These are phyloP conservation scores for Mycena vulgaris DNA, from an alignment of 768 basidiomycete genomes.

Conservation along the genomic window DNA sequence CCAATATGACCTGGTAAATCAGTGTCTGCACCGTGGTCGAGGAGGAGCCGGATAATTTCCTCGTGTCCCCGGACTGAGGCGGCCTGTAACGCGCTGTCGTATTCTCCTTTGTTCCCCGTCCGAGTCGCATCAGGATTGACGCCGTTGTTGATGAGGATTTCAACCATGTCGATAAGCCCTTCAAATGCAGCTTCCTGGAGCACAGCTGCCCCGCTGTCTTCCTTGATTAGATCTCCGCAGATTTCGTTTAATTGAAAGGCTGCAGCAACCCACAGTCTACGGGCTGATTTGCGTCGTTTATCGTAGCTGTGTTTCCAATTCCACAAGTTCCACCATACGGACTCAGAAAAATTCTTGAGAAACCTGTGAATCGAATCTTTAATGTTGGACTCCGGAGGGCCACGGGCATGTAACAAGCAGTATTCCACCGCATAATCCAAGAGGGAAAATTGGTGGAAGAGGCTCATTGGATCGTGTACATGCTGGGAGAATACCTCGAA, in stretches of 20 bases:
- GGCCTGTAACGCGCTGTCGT: neutral
- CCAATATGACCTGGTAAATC: neutral
- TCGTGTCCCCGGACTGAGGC: neutral
- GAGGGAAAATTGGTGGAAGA: too few relatives aligned
- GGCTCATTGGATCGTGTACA: neutral
- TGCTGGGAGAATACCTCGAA: neutral
- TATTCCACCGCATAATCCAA: too few relatives aligned
- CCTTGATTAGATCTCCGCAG: neutral
- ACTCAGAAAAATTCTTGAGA: too few relatives aligned
- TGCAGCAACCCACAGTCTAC: neutral
- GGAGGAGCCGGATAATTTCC: neutral
- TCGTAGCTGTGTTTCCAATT: neutral
- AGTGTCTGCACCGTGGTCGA: neutral
- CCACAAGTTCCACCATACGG: neutral
- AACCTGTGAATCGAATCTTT: too few relatives aligned
- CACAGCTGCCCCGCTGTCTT: neutral
- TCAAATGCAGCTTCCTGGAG: neutral
- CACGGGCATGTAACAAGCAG: too few relatives aligned
- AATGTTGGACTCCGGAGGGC: too few relatives aligned
- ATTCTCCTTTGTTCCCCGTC: neutral
- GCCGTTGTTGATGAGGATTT: neutral
- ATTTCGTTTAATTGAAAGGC: neutral
- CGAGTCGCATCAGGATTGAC: neutral
- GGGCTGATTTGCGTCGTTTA: neutral
- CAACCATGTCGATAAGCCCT: neutral